Evolutionary conservation across 257 asterid species (phyloP), one percentile per base, ranked within the genome.

Genomic region (Fraxinus anomala): DNA sequence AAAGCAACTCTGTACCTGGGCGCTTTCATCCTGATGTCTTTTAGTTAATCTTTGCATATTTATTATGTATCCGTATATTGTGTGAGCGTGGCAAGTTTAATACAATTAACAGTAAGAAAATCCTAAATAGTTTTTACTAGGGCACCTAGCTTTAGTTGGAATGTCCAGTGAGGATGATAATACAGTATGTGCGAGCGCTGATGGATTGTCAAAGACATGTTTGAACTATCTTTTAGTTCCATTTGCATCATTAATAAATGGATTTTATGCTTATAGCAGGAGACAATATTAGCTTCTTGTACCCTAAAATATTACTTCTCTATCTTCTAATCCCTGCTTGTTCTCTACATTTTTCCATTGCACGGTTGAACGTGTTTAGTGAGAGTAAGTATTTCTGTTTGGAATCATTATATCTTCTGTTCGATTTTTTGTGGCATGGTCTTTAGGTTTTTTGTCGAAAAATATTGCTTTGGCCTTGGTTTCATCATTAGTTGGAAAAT

Each of bases 1-100:
- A 90, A 76, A 83, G 83, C 82, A 89, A 79, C 86, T 87, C 93
- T 0, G 86, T 93, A 14, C 89, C 99, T 23, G 99, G 97, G 74
- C 94, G 88, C 7, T 94, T 89, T 70, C 80, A 94, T 85, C 98
- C 99, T 0, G 99, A 95, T 40, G 89, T 93, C 44, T 92, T 95
- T 76, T 95, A 95, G 80, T 33, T 9, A 44, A 2, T 24, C 33
- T 61, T 21, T 21, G 31, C 26, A 6, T 7, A 59, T 59, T 7
- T n/a, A 59, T 59, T 23, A 21, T 12, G 67, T 23, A n/a, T n/a
- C 28, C 28, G 13, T 59, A 3, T 42, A 42, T 28, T 23, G 34
- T 23, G 36, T 63, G 16, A 9, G 34, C 7, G 7, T 24, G 6
- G 6, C 33, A 24, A 63, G 34, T 63, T 63, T 63, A 11, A 63